Base-by-base conservation (phyloP, 306 rosid species). In the Canavalia gladiata region DNA sequence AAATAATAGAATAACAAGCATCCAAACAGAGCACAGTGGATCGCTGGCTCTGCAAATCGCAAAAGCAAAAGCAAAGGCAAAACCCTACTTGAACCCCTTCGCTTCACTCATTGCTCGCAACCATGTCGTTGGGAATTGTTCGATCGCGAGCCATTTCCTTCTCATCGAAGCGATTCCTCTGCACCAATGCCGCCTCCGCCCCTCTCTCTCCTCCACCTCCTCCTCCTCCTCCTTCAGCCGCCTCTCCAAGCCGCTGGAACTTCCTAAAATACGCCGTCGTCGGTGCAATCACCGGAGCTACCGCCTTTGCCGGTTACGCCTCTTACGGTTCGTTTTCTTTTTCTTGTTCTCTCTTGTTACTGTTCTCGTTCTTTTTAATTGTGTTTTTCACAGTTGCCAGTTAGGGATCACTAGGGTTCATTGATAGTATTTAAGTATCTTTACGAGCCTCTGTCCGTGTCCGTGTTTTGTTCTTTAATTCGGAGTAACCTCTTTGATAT, bases 221-320 rank as follows among this genome's bases (percentile, higher is more conserved):
- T 39, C 68, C 78, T 33, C 30, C 80, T 43, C 54, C 71, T 47
- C 13, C 77, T 25, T 49, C 84, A 49, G 28, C 72, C 30, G 63
- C 76, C 47, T 54, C 88, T 13, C 55, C 85, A 0, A 33, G 43
- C 54, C 74, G 88, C 37, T 73, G 77, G 85, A 81, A 68, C 68
- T 77, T 77, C 60, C 81, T 85, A 56, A 85, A 85, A 68, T 85
- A 81, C 57, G 68, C 81, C 55, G 37, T 67, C 47, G 37, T 58
- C 45, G 83, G 56, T 18, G 45, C 88, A 1, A 35, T 85, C 76
- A 72, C 86, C 80, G 86, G 86, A 64, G 70, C 74, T 31, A 72
- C 83, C 8, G 77, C 39, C 4, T 0, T 33, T 0, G 8, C 77
- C 39, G 83, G 86, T 58, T 85, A 81, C 69, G 88, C 63, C 6